phyloP scores from a whole-genome alignment of 345 rosid species.

The Brassica rapa region DNA sequence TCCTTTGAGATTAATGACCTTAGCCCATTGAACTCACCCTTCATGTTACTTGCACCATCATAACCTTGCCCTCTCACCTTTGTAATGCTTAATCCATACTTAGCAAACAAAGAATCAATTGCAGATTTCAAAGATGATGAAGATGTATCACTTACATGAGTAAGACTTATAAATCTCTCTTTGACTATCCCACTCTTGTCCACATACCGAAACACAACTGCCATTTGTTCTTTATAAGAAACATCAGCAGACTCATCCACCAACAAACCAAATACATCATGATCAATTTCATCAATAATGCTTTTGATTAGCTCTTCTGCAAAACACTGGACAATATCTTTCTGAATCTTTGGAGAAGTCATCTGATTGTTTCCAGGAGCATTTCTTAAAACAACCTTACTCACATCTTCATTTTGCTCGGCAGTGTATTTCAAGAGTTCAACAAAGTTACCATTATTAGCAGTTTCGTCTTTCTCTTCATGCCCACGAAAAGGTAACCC shows the following conservation, averaged over 20 bases:
- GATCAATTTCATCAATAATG: too few relatives aligned
- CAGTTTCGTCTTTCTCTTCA: not conserved
- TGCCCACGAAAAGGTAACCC: not conserved
- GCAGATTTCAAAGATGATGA: not conserved
- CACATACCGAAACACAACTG: not conserved
- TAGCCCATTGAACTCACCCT: too few relatives aligned
- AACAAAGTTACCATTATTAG: not conserved
- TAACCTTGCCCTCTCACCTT: not conserved
- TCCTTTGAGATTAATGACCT: too few relatives aligned
- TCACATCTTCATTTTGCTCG: not conserved
- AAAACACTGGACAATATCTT: too few relatives aligned
- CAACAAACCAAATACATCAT: too few relatives aligned
- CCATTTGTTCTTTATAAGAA: not conserved
- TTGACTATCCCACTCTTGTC: not conserved
- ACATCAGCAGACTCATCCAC: not conserved
- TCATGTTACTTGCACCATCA: too few relatives aligned
- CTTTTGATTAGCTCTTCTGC: too few relatives aligned
- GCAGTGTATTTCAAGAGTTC: not conserved
- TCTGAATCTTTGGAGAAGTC: too few relatives aligned
- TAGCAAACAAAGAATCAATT: not conserved
- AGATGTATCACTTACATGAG: too few relatives aligned
- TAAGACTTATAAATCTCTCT: not conserved
- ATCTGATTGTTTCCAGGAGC: not conserved
- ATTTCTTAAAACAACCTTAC: not conserved
- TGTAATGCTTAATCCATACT: not conserved